Conservation (phyloP, 2,329 filamentous ascomycete genomes). For the Colletotrichum aenigma region DNA sequence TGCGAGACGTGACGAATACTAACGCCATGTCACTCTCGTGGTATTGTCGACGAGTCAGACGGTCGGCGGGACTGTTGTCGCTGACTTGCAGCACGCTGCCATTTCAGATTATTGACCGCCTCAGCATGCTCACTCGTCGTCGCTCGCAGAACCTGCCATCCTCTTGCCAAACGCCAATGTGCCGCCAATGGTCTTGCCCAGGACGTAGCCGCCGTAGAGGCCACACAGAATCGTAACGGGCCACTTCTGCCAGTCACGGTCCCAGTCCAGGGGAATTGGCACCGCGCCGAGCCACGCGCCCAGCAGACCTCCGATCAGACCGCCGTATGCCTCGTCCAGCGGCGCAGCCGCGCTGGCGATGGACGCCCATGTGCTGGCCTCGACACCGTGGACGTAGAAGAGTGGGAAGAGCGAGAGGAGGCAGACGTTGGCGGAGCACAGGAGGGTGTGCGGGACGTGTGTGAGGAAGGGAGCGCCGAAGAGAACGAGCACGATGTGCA, state of each 20-base stretch:
- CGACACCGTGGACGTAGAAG: conserved; percentile 85
- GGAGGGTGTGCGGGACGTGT: conserved; percentile 76
- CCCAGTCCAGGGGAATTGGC: conserved; percentile 96
- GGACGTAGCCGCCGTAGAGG: conserved; percentile 76
- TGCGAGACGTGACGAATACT: neutral
- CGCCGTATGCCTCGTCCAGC: conserved; percentile 85
- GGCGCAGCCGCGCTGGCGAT: conserved; percentile 72
- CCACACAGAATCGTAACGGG: conserved; percentile 90
- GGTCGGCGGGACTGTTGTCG: neutral
- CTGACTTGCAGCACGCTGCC: neutral
- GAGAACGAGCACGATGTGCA: conserved; percentile 74
- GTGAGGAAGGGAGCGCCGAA: conserved; percentile 91
- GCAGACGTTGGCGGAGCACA: conserved; percentile 82
- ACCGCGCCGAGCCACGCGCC: conserved; percentile 94
- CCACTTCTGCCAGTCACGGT: conserved; percentile 99
- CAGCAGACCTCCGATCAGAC: conserved; percentile 74
- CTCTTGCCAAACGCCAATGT: conserved; percentile 51
- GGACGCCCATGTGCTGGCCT: conserved; percentile 71
- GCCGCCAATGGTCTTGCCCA: conserved; percentile 70
- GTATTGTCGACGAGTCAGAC: neutral
- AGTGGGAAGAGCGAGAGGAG: conserved; percentile 79
- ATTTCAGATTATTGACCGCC: neutral
- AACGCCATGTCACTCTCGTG: neutral
- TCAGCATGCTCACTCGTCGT: neutral
- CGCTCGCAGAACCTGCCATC: conserved; percentile 29